These are phyloP conservation scores for Saccharomycopsis vini DNA, from an alignment of 805 yeast genomes.

Conservation along the genomic window DNA sequence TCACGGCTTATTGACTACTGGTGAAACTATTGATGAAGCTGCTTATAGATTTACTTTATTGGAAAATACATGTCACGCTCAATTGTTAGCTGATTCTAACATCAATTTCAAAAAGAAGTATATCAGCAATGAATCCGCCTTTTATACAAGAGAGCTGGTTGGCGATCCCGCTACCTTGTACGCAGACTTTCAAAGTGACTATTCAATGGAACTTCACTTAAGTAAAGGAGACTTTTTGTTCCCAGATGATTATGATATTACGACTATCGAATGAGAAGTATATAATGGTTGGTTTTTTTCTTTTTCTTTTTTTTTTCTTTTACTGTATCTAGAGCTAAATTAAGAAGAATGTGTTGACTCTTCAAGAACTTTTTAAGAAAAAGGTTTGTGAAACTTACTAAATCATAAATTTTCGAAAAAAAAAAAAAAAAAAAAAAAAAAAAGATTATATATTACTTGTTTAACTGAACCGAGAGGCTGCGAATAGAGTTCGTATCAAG, in stretches of 20 bases:
- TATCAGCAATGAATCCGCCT: slow-evolving; percentile 56
- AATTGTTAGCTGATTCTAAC: slow-evolving; percentile 50
- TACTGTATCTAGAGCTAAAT: too few species aligned
- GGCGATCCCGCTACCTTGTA: slow-evolving; percentile 63
- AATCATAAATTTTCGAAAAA: too few species aligned
- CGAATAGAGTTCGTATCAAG: too few species aligned
- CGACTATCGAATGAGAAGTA: background rate
- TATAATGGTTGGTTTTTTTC: too few species aligned
- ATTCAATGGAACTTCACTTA: slow-evolving; percentile 36
- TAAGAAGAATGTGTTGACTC: too few species aligned
- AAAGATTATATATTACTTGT: too few species aligned
- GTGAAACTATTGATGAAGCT: slow-evolving; percentile 65
- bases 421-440: too few species aligned
- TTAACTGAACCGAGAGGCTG: too few species aligned
- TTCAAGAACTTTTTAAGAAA: too few species aligned
- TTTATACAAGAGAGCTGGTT: slow-evolving; percentile 49
- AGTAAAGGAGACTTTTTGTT: slow-evolving; percentile 24
- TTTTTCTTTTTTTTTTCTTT: too few species aligned
- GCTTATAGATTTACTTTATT: slow-evolving; percentile 54
- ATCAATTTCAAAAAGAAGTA: slow-evolving; percentile 33
- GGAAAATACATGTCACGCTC: slow-evolving; percentile 61
- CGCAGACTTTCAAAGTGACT: slow-evolving; percentile 67
- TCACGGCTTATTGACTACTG: slow-evolving; percentile 68
- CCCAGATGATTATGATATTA: slow-evolving; percentile 12
- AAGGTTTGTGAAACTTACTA: too few species aligned